Evolutionary conservation across 2,329 filamentous ascomycete genomes (phyloP).

Genomic region (Aspergillus sp.): DNA sequence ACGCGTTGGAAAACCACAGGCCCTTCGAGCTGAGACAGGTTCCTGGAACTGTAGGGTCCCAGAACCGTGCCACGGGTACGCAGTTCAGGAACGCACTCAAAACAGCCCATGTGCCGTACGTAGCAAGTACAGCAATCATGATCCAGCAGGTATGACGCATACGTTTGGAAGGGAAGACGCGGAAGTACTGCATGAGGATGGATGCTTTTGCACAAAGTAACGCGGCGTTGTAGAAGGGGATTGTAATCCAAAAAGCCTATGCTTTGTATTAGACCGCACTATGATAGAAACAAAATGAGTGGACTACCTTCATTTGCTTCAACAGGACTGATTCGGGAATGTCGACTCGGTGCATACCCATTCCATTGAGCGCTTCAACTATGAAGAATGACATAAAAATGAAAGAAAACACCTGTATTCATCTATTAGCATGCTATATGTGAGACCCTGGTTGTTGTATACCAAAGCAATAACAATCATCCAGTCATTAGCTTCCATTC

Average conservation of each 20-base stretch:
- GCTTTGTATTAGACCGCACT: constrained; percentile 8
- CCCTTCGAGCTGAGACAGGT: constrained; percentile 40
- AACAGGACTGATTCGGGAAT: constrained; percentile 30
- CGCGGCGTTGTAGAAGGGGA: constrained; percentile 41
- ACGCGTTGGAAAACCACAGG: constrained; percentile 48
- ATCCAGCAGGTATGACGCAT: constrained; percentile 39
- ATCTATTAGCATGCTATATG: neutral
- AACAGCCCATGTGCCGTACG: constrained; percentile 37
- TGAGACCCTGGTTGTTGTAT: neutral
- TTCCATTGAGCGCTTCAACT: constrained; percentile 34
- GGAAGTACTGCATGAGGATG: constrained; percentile 51
- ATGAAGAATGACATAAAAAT: constrained; percentile 37
- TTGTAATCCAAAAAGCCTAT: constrained; percentile 38
- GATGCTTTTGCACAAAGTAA: constrained; percentile 47
- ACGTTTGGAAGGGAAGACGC: constrained; percentile 41
- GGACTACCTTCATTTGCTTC: constrained; percentile 34
- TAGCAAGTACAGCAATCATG: constrained; percentile 37
- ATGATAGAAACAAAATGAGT: neutral
- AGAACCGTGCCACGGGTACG: constrained; percentile 38
- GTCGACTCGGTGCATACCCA: constrained; percentile 35
- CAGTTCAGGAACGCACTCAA: constrained; percentile 39
- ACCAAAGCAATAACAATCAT: constrained; percentile 37
- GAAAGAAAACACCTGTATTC: constrained; percentile 29
- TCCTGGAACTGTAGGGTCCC: constrained; percentile 28
- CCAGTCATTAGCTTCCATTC: constrained; percentile 39